Evolutionary conservation across 73 alveolate species (phyloP).

Genomic region (Breviolum minutum): DNA sequence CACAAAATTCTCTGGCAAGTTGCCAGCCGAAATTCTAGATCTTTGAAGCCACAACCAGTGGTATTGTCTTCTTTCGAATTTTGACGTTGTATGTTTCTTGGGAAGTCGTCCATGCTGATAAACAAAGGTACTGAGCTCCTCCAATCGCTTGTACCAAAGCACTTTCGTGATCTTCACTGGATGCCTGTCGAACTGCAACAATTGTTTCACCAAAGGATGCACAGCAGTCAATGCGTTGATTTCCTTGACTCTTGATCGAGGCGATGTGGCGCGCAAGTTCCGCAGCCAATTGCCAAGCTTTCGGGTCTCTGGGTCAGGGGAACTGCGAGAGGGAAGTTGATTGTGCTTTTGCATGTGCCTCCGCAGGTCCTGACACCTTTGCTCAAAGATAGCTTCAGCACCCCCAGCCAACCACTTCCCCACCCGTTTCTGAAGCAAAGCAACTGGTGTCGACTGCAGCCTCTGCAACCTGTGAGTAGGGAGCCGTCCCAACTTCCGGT

Average conservation of each 20-base stretch:
- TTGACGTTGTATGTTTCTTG: no score
- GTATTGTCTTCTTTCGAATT: not conserved
- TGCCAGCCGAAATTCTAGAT: not conserved
- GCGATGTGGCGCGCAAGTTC: not conserved
- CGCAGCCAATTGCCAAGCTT: not conserved
- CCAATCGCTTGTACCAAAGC: not conserved
- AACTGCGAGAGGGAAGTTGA: not conserved
- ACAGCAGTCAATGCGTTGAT: not conserved
- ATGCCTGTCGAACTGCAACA: not conserved
- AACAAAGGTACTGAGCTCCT: not conserved
- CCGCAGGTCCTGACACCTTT: not conserved
- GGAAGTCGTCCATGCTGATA: not conserved
- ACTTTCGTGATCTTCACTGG: not conserved
- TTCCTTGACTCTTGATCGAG: not conserved
- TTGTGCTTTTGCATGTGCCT: not conserved
- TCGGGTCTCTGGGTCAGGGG: not conserved
- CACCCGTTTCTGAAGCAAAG: not conserved
- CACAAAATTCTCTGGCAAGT: not conserved
- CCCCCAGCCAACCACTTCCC: not conserved
- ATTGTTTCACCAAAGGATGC: not conserved
- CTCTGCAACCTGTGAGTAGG: not conserved
- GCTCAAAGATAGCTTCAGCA: not conserved
- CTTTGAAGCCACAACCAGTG: not conserved
- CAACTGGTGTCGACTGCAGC: not conserved
- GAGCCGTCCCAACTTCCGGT: not conserved